Evolutionary conservation across 345 rosid species (phyloP).

Genomic region (Garcia nutans): DNA sequence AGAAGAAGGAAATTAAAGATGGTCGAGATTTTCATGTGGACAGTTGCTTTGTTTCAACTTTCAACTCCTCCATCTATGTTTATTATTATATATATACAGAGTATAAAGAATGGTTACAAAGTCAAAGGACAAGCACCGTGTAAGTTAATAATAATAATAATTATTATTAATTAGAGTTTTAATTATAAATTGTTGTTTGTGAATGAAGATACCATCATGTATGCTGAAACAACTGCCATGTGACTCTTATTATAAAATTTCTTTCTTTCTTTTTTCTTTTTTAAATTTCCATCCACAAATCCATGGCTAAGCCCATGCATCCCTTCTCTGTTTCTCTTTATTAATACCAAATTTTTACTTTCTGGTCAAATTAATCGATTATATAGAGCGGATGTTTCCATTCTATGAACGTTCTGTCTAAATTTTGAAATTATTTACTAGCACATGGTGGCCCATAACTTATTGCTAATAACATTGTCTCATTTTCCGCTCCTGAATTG

Average conservation of each 20-base stretch:
- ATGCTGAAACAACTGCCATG: slow-evolving; percentile 28
- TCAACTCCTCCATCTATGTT: not conserved
- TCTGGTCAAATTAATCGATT: no score
- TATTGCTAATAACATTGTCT: no score
- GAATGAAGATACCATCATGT: slow-evolving; percentile 28
- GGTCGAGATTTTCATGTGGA: not conserved
- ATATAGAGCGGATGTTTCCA: no score
- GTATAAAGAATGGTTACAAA: slow-evolving; percentile 13
- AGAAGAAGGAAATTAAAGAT: not conserved
- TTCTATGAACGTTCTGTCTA: no score
- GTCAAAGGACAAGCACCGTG: slow-evolving; percentile 22
- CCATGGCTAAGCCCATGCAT: not conserved
- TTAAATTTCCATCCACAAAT: slow-evolving; percentile 5
- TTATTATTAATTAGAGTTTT: slow-evolving; percentile 18
- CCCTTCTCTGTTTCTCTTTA: not conserved
- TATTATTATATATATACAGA: not conserved
- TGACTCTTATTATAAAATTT: slow-evolving; percentile 21
- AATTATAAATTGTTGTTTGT: slow-evolving; percentile 27
- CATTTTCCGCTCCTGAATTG: no score
- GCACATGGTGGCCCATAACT: no score
- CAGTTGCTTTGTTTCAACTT: not conserved
- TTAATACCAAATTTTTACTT: no score
- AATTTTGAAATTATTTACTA: no score
- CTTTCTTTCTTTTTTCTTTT: not conserved
- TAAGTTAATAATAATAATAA: slow-evolving; percentile 27